Base-by-base conservation (phyloP, 202 grass and related monocot species). In the Schoenoplectus triqueter region DNA sequence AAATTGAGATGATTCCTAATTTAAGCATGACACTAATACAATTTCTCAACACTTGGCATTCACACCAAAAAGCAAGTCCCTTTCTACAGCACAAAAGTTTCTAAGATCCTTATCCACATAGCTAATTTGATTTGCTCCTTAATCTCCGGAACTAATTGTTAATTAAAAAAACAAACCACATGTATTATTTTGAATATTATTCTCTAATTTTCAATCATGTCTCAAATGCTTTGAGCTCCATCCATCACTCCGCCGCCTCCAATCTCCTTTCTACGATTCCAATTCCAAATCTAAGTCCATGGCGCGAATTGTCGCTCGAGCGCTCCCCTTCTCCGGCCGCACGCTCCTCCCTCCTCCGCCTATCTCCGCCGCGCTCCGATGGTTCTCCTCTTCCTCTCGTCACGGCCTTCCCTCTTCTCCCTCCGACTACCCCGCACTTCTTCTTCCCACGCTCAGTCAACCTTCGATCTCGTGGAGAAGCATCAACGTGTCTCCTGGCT, bases 231-330 rank as follows among this genome's bases (percentile, higher is more conserved):
- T 31, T 31, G 31, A 31, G 31, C 31, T 73, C 18, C 70, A 21
- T 78, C 19, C 46, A 20, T 7, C 69, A 7, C 46, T 72, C 2
- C 46, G 31, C 31, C 31, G 47, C 47, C 47, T 49, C 47, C 47
- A 49, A 7, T 49, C 47, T 4, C 47, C 47, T 49, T 4, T 49
- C 31, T 31, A 31, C 31, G 31, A 31, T 31, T 31, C 82, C 81
- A 54, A 86, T 1, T 52, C 21, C 49, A 39, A 84, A 64, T 62
- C 50, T 10, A 57, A 49, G 41, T 39, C 84, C 84, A 98, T 99
- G 96, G 96, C 96, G 66, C 84, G 96, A 48, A 88, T 96, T 57
- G 84, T 93, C 61, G 83, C 84, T 59, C 91, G 96, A 44, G 85
- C 91, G 64, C 88, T 95, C 60, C 96, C 91, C 41, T 85, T 95